These are phyloP conservation scores for Adansonia digitata DNA, from an alignment of 345 rosid genomes.

Conservation along the genomic window DNA sequence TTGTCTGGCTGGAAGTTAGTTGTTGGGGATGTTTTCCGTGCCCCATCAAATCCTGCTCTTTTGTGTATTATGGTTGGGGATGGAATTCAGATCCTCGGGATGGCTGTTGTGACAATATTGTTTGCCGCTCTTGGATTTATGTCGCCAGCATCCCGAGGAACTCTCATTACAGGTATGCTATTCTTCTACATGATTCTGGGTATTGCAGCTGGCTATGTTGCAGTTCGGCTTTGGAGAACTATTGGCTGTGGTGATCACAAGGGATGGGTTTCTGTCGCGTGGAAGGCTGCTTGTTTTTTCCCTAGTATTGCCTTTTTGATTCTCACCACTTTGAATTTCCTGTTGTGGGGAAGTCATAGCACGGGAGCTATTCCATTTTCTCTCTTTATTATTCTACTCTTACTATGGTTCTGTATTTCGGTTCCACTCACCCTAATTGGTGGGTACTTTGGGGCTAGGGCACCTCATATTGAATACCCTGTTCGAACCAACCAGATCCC, in stretches of 20 bases:
- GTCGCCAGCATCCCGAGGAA: conserved; percentile 62
- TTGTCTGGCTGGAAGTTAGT: conserved; percentile 65
- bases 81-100: conserved; percentile 61
- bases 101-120: conserved; percentile 51
- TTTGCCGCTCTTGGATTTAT: conserved; percentile 65
- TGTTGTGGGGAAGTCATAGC: neutral
- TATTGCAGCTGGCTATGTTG: conserved; percentile 51
- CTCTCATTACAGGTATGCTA: conserved; percentile 53
- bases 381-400: neutral
- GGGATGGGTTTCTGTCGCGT: conserved; percentile 50
- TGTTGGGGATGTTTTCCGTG: conserved; percentile 58
- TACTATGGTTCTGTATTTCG: neutral
- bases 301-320: conserved; percentile 54
- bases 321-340: conserved; percentile 37
- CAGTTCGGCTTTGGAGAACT: conserved; percentile 59
- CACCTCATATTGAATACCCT: conserved; percentile 52
- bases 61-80: conserved; percentile 55
- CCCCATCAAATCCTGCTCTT: conserved; percentile 41
- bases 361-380: neutral
- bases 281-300: conserved; percentile 56
- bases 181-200: conserved; percentile 59
- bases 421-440: neutral
- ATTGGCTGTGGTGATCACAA: conserved; percentile 42
- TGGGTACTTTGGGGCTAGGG: conserved; percentile 40
- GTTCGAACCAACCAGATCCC: conserved; percentile 59